Evolutionary conservation across 352 stramenopile species (phyloP).

Genomic region (Phytopythium mirpurense): DNA sequence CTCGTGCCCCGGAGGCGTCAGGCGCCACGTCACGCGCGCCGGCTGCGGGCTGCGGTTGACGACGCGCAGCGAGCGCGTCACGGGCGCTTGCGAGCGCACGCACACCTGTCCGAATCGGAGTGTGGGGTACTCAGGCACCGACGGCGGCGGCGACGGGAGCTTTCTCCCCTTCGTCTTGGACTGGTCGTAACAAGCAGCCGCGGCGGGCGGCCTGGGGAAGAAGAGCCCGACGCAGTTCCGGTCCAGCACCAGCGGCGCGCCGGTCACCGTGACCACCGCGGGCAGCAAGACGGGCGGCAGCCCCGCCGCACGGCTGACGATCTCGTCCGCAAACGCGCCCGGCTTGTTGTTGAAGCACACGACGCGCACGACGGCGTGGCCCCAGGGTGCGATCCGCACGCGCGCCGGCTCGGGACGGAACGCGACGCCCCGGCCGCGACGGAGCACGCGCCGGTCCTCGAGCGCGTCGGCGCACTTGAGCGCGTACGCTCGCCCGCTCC

Average conservation of each 20-base stretch:
- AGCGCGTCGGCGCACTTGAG: slow-evolving; percentile 27
- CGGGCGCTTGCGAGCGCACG: slow-evolving; percentile 19
- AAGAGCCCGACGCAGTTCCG: slow-evolving; percentile 61
- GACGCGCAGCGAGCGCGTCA: slow-evolving; percentile 54
- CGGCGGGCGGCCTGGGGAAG: slow-evolving; percentile 15
- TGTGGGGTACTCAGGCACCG: slow-evolving; percentile 24
- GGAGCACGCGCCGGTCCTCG: slow-evolving; percentile 44
- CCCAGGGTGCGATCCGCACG: slow-evolving; percentile 50
- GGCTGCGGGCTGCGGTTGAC: slow-evolving; percentile 60
- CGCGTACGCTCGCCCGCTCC: slow-evolving; percentile 38
- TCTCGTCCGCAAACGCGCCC: slow-evolving; percentile 53
- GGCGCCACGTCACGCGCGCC: slow-evolving; percentile 51
- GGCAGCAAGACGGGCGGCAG: slow-evolving; percentile 61
- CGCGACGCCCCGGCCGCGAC: slow-evolving; percentile 42
- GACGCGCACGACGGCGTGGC: slow-evolving; percentile 41
- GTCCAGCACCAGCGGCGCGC: slow-evolving; percentile 50
- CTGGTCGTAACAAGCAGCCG: background rate
- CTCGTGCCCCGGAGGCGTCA: slow-evolving; percentile 41
- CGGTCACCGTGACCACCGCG: slow-evolving; percentile 42
- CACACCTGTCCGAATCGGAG: slow-evolving; percentile 46
- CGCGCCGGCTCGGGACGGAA: slow-evolving; percentile 30
- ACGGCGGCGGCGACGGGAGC: background rate
- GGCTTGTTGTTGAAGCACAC: slow-evolving; percentile 81
- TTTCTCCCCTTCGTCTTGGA: background rate
- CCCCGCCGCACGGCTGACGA: slow-evolving; percentile 45